Evolutionary conservation across 768 basidiomycete genomes (phyloP), one percentile per base, ranked within the genome.

Genomic region (Peribolospora kevripleyi): DNA sequence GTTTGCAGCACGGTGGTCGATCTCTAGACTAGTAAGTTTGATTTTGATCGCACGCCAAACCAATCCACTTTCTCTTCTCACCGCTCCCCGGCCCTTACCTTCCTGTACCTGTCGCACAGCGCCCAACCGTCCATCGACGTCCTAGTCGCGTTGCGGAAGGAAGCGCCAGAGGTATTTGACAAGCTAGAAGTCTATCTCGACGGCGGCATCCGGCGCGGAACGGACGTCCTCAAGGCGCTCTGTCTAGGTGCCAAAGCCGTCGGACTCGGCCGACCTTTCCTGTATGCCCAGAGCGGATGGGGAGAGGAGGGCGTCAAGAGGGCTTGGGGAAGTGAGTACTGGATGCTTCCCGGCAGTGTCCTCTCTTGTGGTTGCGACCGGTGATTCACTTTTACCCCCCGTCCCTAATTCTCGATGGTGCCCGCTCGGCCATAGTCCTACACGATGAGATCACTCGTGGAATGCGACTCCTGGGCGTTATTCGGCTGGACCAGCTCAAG

Each of bases 141-240:
- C 4, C 73, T 54, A 9, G 8, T 39, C 8, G 46, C 13, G 13
- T 41, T 54, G 14, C 53, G 53, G 40, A 11, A 41, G 9, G 48
- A 66, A 47, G 63, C 65, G 43, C 67, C 68, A 3, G 57, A 61
- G 13, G 51, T 69, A 8, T 68, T 69, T 53, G 51, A 61, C 11
- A 40, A 59, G 46, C 54, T 70, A 52, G 69, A 71, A 45, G 81
- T 93, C 3, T 90, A 85, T 62, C 78, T 91, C 48, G 87, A 93
- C 62, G 87, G 87, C 67, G 82, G 82, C 10, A 69, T 84, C 37
- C 71, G 73, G 50, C 75, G 86, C 50, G 86, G 86, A 11, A 87
- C 84, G 56, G 87, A 90, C 68, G 79, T 88, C 11, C 69, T 93
- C 50, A 93, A 91, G 67, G 87, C 87, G 0, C 68, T 91, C 7